These are phyloP conservation scores for Ceratobasidium sp. DNA, from an alignment of 1,284 basidiomycete species.

Conservation along the genomic window DNA sequence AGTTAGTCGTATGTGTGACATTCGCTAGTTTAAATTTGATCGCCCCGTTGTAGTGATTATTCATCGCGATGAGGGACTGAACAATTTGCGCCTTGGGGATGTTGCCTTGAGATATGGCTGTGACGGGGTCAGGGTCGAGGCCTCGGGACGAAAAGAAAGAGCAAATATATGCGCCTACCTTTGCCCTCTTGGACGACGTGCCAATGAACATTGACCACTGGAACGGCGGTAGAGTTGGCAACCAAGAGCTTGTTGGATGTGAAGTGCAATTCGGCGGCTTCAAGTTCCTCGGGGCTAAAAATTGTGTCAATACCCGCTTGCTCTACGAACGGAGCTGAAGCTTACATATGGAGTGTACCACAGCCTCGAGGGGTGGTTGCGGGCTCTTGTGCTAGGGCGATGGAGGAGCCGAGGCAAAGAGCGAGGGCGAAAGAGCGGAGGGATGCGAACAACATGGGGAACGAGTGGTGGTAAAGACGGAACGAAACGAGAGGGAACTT, in stretches of 20 bases:
- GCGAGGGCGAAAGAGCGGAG: constrained; percentile 25
- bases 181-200: constrained; percentile 27
- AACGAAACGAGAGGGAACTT: neutral
- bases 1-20: constrained; percentile 6
- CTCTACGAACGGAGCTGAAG: neutral
- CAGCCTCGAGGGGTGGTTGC: constrained; percentile 15
- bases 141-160: neutral
- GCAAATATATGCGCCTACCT: neutral
- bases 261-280: constrained; percentile 14
- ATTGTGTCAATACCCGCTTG: neutral
- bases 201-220: constrained; percentile 16
- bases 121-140: neutral
- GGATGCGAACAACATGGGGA: constrained; percentile 7
- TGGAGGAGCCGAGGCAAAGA: constrained; percentile 16
- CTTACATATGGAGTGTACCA: constrained; percentile 4
- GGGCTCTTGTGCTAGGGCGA: neutral
- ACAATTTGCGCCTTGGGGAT: constrained; percentile 20
- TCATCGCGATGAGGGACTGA: constrained; percentile 13
- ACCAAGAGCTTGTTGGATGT: constrained; percentile 1
- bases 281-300: constrained; percentile 8
- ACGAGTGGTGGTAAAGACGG: neutral
- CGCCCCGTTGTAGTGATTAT: constrained; percentile 10
- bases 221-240: neutral
- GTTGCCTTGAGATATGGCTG: constrained; percentile 18
- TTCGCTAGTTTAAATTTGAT: constrained; percentile 6